phyloP scores from a whole-genome alignment of 2,329 filamentous ascomycete genomes.

The Sphaerulina musiva region DNA sequence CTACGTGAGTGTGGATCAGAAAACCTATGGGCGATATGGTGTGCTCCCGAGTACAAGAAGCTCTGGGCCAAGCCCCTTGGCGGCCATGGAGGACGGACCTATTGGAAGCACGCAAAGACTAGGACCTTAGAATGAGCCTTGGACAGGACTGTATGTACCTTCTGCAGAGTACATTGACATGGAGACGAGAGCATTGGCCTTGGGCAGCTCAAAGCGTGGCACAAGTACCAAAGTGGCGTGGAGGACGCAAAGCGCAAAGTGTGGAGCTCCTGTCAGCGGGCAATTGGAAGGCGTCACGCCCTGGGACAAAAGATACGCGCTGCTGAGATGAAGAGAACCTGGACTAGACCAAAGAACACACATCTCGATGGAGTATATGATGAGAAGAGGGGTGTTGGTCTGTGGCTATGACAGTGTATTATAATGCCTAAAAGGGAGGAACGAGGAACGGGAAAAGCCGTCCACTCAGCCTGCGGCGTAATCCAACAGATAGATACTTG shows the following conservation, averaged over 20 bases:
- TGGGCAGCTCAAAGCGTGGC: not conserved
- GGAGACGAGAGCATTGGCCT: not conserved
- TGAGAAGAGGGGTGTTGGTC: no score
- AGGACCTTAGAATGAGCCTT: constrained; percentile 48
- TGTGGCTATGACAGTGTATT: no score
- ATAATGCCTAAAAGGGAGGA: no score
- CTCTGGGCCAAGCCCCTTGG: constrained; percentile 23
- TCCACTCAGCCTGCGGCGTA: no score
- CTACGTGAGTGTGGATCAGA: constrained; percentile 91
- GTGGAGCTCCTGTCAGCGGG: not conserved
- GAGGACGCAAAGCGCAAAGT: not conserved
- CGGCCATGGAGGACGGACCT: constrained; percentile 43
- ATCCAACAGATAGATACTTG: no score
- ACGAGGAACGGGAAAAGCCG: no score
- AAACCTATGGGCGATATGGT: constrained; percentile 88
- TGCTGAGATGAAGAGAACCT: not conserved
- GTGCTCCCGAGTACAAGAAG: constrained; percentile 57
- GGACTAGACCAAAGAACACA: not conserved
- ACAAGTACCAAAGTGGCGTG: not conserved
- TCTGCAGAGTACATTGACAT: not conserved
- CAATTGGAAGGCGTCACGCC: not conserved
- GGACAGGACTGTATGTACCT: not conserved
- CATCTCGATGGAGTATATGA: no score
- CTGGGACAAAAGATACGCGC: not conserved
- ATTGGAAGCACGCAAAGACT: constrained; percentile 61